Evolutionary conservation across 441 rosid genomes (phyloP), one percentile per base, ranked within the genome.

Genomic region (Oxalis stricta): DNA sequence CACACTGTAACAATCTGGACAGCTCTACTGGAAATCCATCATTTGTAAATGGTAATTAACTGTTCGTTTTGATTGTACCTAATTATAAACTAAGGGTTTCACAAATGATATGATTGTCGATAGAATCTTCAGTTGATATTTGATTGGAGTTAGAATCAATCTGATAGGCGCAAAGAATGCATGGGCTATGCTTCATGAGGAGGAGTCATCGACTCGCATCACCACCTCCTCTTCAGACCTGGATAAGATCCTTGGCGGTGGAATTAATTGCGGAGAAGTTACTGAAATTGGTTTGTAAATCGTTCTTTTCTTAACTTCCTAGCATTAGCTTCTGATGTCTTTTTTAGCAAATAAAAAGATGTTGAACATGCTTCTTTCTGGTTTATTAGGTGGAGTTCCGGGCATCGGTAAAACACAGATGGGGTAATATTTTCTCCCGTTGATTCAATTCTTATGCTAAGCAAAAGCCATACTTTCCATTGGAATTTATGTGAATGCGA

Each of bases 331-430:
- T 48, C 6, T n/a, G 9, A 20, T 18, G 33, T 45, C n/a, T n/a
- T n/a, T n/a, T n/a, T n/a, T n/a, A n/a, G n/a, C n/a, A n/a, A n/a
- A n/a, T n/a, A n/a, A n/a, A n/a, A n/a, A n/a, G n/a, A n/a, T n/a
- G n/a, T n/a, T n/a, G n/a, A n/a, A n/a, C n/a, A n/a, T n/a, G n/a
- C n/a, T n/a, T n/a, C n/a, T n/a, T n/a, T n/a, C 28, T 35, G 44
- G 19, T 62, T 4, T 32, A 16, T 58, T 54, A 82, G 97, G 97
- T 65, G 97, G 96, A 7, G 81, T 76, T 12, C 95, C 95, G 0
- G 94, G 96, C 40, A 89, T 89, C 35, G 94, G 96, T 59, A 89
- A 89, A 75, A 89, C 98, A 26, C 98, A 89, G 68, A 54, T 89
- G 41, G 98, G 96, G 94, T 82, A 75, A 63, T 10, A 29, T 41